Evolutionary conservation across 31 red algal species (phyloP).

Genomic region (Asparagopsis taxiformis): DNA sequence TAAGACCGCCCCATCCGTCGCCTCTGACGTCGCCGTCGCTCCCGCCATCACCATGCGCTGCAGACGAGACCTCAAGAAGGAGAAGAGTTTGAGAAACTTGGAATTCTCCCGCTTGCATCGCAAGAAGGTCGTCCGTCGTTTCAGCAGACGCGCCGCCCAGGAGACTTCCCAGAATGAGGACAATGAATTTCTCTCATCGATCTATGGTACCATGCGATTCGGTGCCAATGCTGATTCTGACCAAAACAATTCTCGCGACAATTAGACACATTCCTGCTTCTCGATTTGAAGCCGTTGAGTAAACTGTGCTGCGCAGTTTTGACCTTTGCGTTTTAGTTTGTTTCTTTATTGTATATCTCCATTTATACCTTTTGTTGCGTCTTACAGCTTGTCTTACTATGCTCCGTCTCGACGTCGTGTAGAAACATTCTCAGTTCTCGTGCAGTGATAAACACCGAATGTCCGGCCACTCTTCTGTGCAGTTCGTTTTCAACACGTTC

Average conservation of each 20-base stretch:
- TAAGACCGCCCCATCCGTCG: too few species aligned
- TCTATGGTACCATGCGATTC: constrained; percentile 53
- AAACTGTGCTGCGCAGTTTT: not conserved
- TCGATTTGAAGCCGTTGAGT: not conserved
- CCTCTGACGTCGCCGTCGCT: not conserved
- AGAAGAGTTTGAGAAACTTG: constrained; percentile 73
- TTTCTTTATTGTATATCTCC: not conserved
- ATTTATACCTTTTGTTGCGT: not conserved
- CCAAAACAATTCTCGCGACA: not conserved
- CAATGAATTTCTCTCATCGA: constrained; percentile 37
- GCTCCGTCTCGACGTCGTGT: constrained; percentile 67
- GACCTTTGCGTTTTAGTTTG: not conserved
- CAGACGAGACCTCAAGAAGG: constrained; percentile 81
- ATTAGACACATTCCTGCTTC: constrained; percentile 2
- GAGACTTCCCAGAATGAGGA: constrained; percentile 45
- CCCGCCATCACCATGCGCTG: constrained; percentile 59
- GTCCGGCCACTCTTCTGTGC: constrained; percentile 37
- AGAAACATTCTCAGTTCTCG: constrained; percentile 70
- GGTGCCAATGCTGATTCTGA: constrained; percentile 19
- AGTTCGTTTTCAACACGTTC: constrained; percentile 15
- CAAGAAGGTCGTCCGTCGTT: constrained; percentile 33
- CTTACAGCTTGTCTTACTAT: not conserved
- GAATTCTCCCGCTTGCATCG: constrained; percentile 74
- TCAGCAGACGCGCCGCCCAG: constrained; percentile 50
- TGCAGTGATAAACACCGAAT: constrained; percentile 53